Evolutionary conservation across 202 grass and related monocot species (phyloP), one percentile per base, ranked within the genome.

Genomic region (Alloteropsis angusta): DNA sequence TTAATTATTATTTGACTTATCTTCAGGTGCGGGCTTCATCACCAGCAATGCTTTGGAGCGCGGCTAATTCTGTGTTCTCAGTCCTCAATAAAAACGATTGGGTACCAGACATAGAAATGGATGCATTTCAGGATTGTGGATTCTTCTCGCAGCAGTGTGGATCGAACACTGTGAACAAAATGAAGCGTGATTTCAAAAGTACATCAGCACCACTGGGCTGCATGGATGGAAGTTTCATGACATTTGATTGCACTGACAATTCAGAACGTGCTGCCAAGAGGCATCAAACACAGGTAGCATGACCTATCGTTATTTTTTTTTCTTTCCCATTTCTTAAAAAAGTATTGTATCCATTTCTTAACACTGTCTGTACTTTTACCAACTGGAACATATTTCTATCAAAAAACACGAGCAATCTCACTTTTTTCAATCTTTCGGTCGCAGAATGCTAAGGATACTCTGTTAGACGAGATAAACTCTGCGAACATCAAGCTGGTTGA

Each of bases 401-500:
- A 16, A 22, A 22, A 32, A 43, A 48, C 42, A 52, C 62, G 19
- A 13, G 30, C 22, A 61, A 19, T 19, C 15, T 60, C 18, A 77
- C 16, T 19, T 44, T 6, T 6, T 11, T 54, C 22, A 23, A 65
- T 34, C 3, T 44, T 54, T 45, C 19, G 11, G 8, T 54, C 9
- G 44, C 71, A 86, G 71, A 46, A 75, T 76, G 45, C 42, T 66
- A 75, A 65, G 42, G 74, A 76, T 76, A 54, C 74, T 65, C 23
- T 83, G 32, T 12, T 71, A 60, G 49, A 76, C 16, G 85, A 91
- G 48, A 88, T 83, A 6, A 79, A 39, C 37, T 57, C 83, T 26
- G 57, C 60, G 38, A 91, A 88, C 63, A 41, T 9, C 18, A 77
- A 26, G 58, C 48, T 91, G 11, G 21, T 91, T 12, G 74, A 79